phyloP scores from a whole-genome alignment of 2,329 filamentous ascomycete species.

The Aspergillus melleus region DNA sequence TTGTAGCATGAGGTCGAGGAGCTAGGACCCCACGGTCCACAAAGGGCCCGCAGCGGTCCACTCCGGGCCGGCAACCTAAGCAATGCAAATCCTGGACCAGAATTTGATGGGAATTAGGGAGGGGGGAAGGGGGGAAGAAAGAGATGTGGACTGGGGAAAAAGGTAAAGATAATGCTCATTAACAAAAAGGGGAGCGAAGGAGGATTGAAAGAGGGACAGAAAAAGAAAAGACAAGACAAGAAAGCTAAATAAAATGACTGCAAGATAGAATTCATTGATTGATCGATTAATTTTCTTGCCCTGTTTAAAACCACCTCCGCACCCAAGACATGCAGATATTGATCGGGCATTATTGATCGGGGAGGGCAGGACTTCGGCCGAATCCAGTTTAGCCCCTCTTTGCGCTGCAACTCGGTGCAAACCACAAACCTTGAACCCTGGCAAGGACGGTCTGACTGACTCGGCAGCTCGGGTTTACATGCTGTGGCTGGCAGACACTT shows the following conservation, averaged over 20 bases:
- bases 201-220: background rate
- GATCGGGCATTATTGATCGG: slow-evolving; percentile 14
- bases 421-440: slow-evolving; percentile 4
- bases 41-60: slow-evolving; percentile 25
- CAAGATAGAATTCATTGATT: background rate
- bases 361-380: slow-evolving; percentile 7
- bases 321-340: slow-evolving; percentile 12
- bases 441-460: background rate
- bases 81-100: slow-evolving; percentile 23
- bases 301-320: background rate
- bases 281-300: background rate
- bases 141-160: background rate
- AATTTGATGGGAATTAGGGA: background rate
- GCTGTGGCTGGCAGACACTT: too few relatives aligned
- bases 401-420: slow-evolving; percentile 6
- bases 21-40: slow-evolving; percentile 25
- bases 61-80: slow-evolving; percentile 27
- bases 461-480: slow-evolving; percentile 1
- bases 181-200: background rate
- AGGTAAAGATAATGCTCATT: background rate
- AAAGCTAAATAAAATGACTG: background rate
- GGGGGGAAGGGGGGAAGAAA: too few relatives aligned
- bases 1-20: slow-evolving; percentile 16
- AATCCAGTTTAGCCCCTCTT: slow-evolving; percentile 6
- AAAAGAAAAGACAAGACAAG: background rate